Percentiles rank a stretch among this genome's conserved stretches.
Conservation (phyloP, 2,329 filamentous ascomycete species). For the Bertia moriformis region DNA sequence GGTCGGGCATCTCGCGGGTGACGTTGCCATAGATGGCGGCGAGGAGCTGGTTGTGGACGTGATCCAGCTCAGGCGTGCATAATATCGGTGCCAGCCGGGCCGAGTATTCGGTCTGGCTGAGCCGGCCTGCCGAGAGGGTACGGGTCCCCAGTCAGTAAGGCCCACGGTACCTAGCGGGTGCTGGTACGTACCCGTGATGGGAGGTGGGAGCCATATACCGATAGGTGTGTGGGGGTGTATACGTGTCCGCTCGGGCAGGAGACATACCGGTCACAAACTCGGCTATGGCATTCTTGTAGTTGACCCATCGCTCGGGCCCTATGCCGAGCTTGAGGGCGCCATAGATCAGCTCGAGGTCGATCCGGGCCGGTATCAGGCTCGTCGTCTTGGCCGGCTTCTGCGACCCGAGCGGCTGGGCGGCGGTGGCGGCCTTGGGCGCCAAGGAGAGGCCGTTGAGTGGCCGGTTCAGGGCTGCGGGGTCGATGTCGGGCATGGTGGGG, state of each 20-base stretch:
- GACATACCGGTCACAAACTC: too few relatives aligned
- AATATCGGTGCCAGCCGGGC: constrained; percentile 46
- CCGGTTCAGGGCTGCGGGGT: constrained; percentile 54
- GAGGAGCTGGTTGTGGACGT: constrained; percentile 55
- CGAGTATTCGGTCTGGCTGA: constrained; percentile 47
- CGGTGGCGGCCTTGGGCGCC: constrained; percentile 39
- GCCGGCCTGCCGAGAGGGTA: constrained; percentile 28
- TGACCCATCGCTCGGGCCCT: constrained; percentile 44
- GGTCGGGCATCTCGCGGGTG: constrained; percentile 53
- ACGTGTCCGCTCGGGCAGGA: too few relatives aligned
- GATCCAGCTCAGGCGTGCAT: constrained; percentile 38
- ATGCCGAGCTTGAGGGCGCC: constrained; percentile 44
- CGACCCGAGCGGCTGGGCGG: constrained; percentile 26
- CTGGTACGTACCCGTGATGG: constrained; percentile 1
- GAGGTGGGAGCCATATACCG: constrained; percentile 24
- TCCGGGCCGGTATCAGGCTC: constrained; percentile 48
- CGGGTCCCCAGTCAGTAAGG: background rate
- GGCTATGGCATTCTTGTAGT: constrained; percentile 48
- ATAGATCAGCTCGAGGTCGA: constrained; percentile 54
- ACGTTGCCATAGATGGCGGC: constrained; percentile 56
- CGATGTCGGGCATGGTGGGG: constrained; percentile 50
- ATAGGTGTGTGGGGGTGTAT: too few relatives aligned
- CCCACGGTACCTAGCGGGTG: constrained; percentile 3
- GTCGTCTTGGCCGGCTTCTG: constrained; percentile 41
- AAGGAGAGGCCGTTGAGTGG: constrained; percentile 40